A percentile compares a stretch with the other conserved stretches of the same genome.
Conservation (phyloP, 176 grass and related monocot genomes). For the Otatea glauca region DNA sequence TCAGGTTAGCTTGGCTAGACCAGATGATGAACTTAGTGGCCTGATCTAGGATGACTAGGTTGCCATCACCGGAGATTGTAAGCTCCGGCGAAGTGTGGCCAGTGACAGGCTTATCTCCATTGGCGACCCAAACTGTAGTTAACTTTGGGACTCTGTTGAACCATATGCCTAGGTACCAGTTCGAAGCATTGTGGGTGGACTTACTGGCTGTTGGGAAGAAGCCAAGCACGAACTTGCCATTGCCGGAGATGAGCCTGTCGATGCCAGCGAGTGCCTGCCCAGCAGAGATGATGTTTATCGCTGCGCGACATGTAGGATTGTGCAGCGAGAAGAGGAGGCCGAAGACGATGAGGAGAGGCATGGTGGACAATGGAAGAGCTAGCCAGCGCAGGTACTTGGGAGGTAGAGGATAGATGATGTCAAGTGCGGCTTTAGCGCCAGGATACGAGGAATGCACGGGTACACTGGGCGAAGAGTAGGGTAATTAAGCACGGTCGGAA, state of each 20-base stretch:
- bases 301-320: background rate
- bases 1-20: slow-evolving; percentile 17
- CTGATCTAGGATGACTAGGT: slow-evolving; percentile 15
- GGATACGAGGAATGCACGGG: too few species aligned
- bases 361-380: background rate
- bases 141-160: slow-evolving; percentile 22
- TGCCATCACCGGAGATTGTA: slow-evolving; percentile 7
- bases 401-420: too few species aligned
- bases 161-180: background rate
- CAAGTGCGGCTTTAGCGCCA: too few species aligned
- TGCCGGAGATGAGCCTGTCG: too few species aligned
- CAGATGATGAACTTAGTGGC: slow-evolving; percentile 4
- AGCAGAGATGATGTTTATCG: background rate
- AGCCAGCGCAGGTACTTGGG: background rate
- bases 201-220: slow-evolving; percentile 29
- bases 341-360: background rate
- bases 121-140: slow-evolving; percentile 8
- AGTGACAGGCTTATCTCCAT: slow-evolving; percentile 2
- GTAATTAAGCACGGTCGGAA: too few species aligned
- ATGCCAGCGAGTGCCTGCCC: background rate
- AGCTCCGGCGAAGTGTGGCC: background rate
- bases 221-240: slow-evolving; percentile 29
- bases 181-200: background rate
- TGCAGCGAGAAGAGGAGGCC: background rate
- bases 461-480: too few species aligned